Evolutionary conservation across 768 basidiomycete genomes (phyloP), one percentile per base, ranked within the genome.

Genomic region (Dioszegia aurantiaca): DNA sequence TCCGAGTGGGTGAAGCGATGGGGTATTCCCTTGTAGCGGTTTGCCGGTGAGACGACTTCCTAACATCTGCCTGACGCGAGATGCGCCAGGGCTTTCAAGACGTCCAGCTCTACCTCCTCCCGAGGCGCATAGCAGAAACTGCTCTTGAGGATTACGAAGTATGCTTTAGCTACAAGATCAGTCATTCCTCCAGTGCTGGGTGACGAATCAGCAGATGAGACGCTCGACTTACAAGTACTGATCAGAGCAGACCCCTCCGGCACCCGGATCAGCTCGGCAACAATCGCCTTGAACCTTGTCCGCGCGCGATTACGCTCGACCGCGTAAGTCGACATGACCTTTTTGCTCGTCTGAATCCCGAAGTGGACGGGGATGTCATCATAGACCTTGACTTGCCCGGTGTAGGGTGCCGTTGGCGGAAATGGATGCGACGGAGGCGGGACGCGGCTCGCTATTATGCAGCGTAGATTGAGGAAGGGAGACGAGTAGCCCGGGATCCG

Each of bases 251-350:
- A 6, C 21, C 51, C 51, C 11, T 24, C 21, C 14, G 14, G 5
- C 16, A 11, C 27, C n/a, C 14, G 21, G 12, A 55, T 2, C 12
- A 55, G n/a, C 1, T 21, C 28, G 5, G 33, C 54, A 3, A 55
- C 14, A 2, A 39, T 26, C 8, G 10, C 37, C 54, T 55, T 55
- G 54, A 55, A 55, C 21, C 40, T 14, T 19, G 54, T 42, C 30
- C 54, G 8, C 2, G 37, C 54, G 8, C 27, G 11, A 45, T 43
- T 55, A 21, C 54, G 24, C 41, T 55, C 54, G 10, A 55, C 54
- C 10, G 54, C 54, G 16, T 19, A 33, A 3, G 24, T 44, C 3
- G 54, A 55, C 11, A 55, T 21, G 2, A 17, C 31, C 19, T 55
- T 45, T 23, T 55, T 55, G 27, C 28, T 19, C 14, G 42, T 31